A percentile compares a stretch with the other conserved stretches of the same genome.
These are phyloP conservation scores for Nothophytophthora sp. DNA, from an alignment of 352 stramenopile species.

Conservation along the genomic window DNA sequence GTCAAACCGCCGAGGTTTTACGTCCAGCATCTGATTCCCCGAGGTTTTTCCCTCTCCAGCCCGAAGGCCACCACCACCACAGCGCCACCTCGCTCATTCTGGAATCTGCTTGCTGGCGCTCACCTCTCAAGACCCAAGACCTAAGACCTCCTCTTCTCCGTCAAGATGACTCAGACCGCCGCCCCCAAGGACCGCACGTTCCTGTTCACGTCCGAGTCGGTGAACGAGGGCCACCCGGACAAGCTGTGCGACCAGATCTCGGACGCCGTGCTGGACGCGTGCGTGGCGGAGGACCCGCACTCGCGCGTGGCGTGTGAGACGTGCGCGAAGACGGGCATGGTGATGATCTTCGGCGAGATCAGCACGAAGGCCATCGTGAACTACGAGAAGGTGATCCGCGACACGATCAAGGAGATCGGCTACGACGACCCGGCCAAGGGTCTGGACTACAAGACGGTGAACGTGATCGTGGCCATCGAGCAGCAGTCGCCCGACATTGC, in stretches of 20 bases:
- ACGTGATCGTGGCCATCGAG: slow-evolving; percentile 99
- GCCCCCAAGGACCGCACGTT: slow-evolving; percentile 75
- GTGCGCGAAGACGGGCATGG: slow-evolving; percentile 99
- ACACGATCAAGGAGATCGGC: slow-evolving; percentile 99
- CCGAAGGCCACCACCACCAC: slow-evolving; percentile 8
- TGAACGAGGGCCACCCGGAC: slow-evolving; percentile 99
- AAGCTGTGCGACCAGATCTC: slow-evolving; percentile 99
- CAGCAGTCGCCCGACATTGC: slow-evolving; percentile 99
- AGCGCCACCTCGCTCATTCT: slow-evolving; percentile 37
- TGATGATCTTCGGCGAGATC: slow-evolving; percentile 99
- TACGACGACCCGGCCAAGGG: slow-evolving; percentile 99
- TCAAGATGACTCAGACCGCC: slow-evolving; percentile 66
- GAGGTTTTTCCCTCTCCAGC: slow-evolving; percentile 25
- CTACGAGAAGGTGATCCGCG: slow-evolving; percentile 99
- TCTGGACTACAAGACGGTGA: slow-evolving; percentile 99
- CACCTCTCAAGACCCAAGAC: slow-evolving; percentile 8
- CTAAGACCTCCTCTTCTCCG: background rate
- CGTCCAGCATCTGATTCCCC: slow-evolving; percentile 6
- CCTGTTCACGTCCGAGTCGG: slow-evolving; percentile 98
- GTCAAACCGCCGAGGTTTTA: slow-evolving; percentile 20
- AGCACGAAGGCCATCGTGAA: slow-evolving; percentile 99
- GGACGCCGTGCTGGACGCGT: slow-evolving; percentile 98
- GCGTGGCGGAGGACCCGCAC: slow-evolving; percentile 97
- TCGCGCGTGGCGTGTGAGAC: slow-evolving; percentile 99
- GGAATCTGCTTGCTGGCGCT: slow-evolving; percentile 42